These are phyloP conservation scores for Fusarium paranaense DNA, from an alignment of 2,329 filamentous ascomycete species.

Conservation along the genomic window DNA sequence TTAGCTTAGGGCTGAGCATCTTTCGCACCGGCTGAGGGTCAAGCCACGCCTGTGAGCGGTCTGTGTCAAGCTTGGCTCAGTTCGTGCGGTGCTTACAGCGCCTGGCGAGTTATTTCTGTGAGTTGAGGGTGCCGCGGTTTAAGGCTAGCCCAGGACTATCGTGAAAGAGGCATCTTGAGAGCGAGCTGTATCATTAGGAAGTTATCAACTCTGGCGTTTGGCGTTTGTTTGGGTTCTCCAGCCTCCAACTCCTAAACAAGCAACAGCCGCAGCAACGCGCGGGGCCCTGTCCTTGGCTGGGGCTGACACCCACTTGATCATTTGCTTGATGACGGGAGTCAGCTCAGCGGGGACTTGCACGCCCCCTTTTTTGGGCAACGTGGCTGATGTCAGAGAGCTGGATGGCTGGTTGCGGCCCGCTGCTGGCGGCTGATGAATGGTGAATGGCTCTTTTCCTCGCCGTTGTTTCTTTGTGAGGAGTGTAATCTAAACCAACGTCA, in stretches of 20 bases:
- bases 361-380: constrained; percentile 31
- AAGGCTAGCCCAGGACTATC: neutral
- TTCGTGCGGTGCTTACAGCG: neutral
- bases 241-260: constrained; percentile 11
- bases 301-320: constrained; percentile 26
- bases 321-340: constrained; percentile 36
- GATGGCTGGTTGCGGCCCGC: constrained; percentile 31
- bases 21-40: neutral
- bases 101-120: neutral
- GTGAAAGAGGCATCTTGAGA: neutral
- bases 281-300: constrained; percentile 7
- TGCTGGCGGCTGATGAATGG: neutral
- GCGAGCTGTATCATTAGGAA: neutral
- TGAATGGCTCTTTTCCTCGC: constrained; percentile 2
- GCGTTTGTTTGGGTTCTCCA: neutral
- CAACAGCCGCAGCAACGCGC: constrained; percentile 13
- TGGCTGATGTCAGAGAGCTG: constrained; percentile 46
- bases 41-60: constrained; percentile 8
- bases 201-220: neutral
- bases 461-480: neutral
- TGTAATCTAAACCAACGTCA: constrained; percentile 7
- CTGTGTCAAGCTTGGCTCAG: neutral
- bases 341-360: constrained; percentile 18
- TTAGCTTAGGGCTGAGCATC: constrained; percentile 29
- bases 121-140: neutral